A percentile compares a stretch with the other conserved stretches of the same genome.
Evolutionary conservation across 768 basidiomycete species (phyloP).

Genomic region (Lyophyllum shimeji): DNA sequence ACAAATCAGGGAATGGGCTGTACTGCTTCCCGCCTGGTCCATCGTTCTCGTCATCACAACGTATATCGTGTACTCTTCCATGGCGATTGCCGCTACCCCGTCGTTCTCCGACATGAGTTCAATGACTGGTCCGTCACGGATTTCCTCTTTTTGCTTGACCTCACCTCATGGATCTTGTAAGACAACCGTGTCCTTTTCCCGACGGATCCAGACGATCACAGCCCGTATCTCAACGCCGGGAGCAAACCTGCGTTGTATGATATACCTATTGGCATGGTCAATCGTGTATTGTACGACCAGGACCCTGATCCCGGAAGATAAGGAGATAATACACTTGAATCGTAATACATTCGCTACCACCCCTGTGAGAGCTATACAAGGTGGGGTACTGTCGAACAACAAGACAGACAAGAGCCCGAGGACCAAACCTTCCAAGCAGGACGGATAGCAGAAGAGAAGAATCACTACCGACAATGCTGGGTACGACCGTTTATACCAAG

Average conservation of each 20-base stretch:
- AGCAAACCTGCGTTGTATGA: conserved; percentile 70
- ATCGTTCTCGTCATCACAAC: conserved; percentile 70
- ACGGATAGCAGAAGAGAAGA: neutral
- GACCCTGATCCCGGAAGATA: neutral
- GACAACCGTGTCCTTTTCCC: conserved; percentile 61
- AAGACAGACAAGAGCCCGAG: neutral
- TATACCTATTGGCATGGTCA: conserved; percentile 79
- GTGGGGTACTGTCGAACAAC: neutral
- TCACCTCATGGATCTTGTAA: conserved; percentile 24
- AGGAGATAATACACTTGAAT: neutral
- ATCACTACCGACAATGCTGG: neutral
- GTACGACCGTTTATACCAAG: neutral
- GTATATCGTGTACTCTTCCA: conserved; percentile 73
- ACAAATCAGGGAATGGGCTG: conserved; percentile 74
- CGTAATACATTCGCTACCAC: neutral
- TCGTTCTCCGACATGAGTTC: conserved; percentile 63
- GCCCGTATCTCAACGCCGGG: conserved; percentile 50
- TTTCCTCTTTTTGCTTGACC: conserved; percentile 8
- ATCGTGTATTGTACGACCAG: conserved; percentile 60
- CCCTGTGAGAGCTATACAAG: too few relatives aligned
- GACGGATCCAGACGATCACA: conserved; percentile 27
- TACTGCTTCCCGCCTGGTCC: conserved; percentile 79
- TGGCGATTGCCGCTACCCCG: conserved; percentile 74
- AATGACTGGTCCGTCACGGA: conserved; percentile 55
- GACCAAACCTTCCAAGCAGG: neutral